Evolutionary conservation across 2,329 filamentous ascomycete species (phyloP), one percentile per base, ranked within the genome.

Genomic region (Rutstroemia sp.): DNA sequence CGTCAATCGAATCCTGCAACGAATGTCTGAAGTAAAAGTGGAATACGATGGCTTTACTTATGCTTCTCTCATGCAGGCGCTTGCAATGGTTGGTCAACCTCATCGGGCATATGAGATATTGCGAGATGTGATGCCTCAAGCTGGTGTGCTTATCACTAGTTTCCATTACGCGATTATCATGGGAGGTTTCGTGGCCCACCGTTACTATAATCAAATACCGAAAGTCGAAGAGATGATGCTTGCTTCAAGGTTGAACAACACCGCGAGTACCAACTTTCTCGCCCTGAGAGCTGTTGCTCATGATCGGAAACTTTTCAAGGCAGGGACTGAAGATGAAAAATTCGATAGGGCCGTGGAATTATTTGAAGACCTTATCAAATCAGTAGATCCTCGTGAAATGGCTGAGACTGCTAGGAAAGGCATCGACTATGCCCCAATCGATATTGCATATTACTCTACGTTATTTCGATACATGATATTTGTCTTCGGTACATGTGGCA

Each of bases 391-490:
- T 49, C 61, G 63, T 48, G 65, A 71, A 19, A 55, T 67, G 8
- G 57, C 62, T 8, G 58, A 57, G 30, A 59, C 54, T 12, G 49
- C 61, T 18, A 65, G 59, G 23, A 70, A 68, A 55, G 65, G 63
- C 4, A 52, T 58, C 19, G 51, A 52, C 38, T 38, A 51, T 14
- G 9, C 56, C 19, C 61, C 66, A 21, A 47, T 66, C 14, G 63
- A 70, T 49, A 57, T 69, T 49, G 61, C 63, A 44, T 67, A 66
- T 57, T 49, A 62, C 3, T 53, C 65, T 23, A 61, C 63, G 16
- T 81, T 82, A 63, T 78, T 82, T 56, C 77, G 79, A 54, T 74
- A 76, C 55, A 64, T 86, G 49, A 77, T 86, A 61, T 79, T 78
- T 46, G 72, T 81, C 5, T 80, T 84, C 63, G 77, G 75, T 12